Base-by-base conservation (phyloP, 495 filamentous ascomycete species). In the Aspergillus wentii region DNA sequence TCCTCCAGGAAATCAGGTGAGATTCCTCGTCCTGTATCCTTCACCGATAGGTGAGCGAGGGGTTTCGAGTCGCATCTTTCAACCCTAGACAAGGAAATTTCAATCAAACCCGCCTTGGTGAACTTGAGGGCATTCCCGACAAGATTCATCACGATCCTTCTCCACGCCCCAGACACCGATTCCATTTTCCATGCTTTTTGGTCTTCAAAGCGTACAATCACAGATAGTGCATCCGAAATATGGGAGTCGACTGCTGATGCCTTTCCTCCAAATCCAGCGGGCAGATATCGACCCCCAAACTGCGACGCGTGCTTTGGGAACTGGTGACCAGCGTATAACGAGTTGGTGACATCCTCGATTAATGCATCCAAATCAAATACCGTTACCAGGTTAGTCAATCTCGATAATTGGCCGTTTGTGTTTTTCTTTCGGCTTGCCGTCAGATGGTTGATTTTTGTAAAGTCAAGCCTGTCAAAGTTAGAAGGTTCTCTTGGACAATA, bases 111-210 rank as follows among this genome's bases (percentile, higher is more conserved):
- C 0, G 61, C 48, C 14, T 50, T 48, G 4, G 79, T 85, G 45
- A 81, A 87, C 44, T 89, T 89, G 30, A 87, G 61, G 0, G 84
- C 74, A 49, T 89, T 89, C 9, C 83, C 80, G 25, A 84, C 71
- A 1, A 88, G 51, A 47, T 89, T 87, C 77, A 86, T 81, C 17
- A 88, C 66, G 10, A 86, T 68, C 17, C 83, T 62, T 16, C 79
- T 65, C 56, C 83, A 69, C 0, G 78, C 82, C 3, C 81, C 82
- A 0, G 79, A 72, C 13, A 85, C 69, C 0, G 74, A 72, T 2
- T 58, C 53, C 46, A 80, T 78, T 14, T 67, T 47, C 66, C 76
- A 83, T 34, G 71, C 62, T 7, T 56, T 52, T 4, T 62, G 48
- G 7, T 60, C 59, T 34, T 80, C 72, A 23, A 85, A 69, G 42